Percentiles rank a stretch among this genome's conserved stretches.
phyloP scores from a whole-genome alignment of 2,329 filamentous ascomycete species.

The Dothistroma pini region DNA sequence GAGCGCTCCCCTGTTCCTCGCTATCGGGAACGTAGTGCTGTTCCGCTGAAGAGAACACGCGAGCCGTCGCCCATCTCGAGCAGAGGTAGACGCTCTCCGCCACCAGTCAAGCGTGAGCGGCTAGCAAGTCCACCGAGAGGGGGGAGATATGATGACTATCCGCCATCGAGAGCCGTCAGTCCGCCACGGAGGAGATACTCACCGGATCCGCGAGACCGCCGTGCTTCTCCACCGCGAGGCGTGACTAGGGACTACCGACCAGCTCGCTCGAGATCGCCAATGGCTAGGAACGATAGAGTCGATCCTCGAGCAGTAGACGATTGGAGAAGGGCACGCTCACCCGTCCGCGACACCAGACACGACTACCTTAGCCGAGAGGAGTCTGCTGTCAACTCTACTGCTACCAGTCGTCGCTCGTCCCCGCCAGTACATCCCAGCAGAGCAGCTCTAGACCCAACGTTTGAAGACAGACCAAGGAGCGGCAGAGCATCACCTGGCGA shows the following conservation, averaged over 20 bases:
- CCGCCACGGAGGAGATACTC: constrained; percentile 42
- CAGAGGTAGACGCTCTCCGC: constrained; percentile 43
- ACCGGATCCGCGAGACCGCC: constrained; percentile 37
- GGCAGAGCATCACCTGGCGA: constrained; percentile 26
- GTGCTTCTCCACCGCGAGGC: constrained; percentile 32
- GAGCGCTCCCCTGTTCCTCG: constrained; percentile 40
- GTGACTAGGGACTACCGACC: constrained; percentile 41
- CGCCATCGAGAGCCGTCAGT: constrained; percentile 37
- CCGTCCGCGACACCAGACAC: constrained; percentile 34
- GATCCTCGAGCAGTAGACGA: constrained; percentile 48
- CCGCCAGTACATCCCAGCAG: constrained; percentile 57
- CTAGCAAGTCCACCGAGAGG: constrained; percentile 39
- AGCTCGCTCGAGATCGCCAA: constrained; percentile 51
- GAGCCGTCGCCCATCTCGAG: constrained; percentile 48
- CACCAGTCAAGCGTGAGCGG: constrained; percentile 39
- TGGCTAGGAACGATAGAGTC: constrained; percentile 48
- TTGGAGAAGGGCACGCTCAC: constrained; percentile 54
- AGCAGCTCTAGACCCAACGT: constrained; percentile 36
- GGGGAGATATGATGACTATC: constrained; percentile 45
- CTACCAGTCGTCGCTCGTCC: constrained; percentile 60
- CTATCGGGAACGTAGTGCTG: constrained; percentile 43
- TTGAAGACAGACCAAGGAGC: constrained; percentile 30
- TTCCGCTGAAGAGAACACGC: constrained; percentile 42
- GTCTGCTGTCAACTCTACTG: constrained; percentile 52
- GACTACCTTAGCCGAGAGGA: constrained; percentile 44